Conservation (phyloP, 2,329 filamentous ascomycete genomes). For the Neoscytalidium dimidiatum region DNA sequence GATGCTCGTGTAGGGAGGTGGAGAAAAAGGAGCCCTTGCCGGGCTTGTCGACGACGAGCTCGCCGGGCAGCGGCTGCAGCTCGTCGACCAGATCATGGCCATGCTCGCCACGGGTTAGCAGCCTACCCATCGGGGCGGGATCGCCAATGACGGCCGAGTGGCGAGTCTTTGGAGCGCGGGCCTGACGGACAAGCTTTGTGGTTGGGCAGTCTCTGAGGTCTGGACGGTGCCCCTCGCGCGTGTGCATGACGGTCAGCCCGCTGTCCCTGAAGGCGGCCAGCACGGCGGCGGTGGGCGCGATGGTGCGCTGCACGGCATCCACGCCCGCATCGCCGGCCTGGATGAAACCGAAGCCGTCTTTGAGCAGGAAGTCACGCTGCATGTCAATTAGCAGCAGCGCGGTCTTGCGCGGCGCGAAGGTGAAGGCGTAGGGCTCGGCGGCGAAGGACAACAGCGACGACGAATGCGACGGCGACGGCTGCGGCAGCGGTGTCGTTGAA, state of each 20-base stretch:
- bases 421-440: constrained; percentile 42
- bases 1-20: constrained; percentile 55
- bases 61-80: constrained; percentile 48
- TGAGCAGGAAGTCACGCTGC: constrained; percentile 55
- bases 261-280: constrained; percentile 44
- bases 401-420: constrained; percentile 45
- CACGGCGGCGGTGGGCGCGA: constrained; percentile 44
- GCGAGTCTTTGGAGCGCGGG: constrained; percentile 47
- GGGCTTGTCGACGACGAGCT: constrained; percentile 58
- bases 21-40: constrained; percentile 55
- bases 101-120: constrained; percentile 58
- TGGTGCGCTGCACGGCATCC: constrained; percentile 43
- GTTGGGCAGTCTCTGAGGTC: constrained; percentile 58
- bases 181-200: constrained; percentile 55
- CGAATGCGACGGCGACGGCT: too few species aligned
- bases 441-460: background rate
- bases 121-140: constrained; percentile 57
- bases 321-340: constrained; percentile 50
- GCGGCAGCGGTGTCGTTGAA: too few species aligned
- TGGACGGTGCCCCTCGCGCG: constrained; percentile 55
- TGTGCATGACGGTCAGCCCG: constrained; percentile 50
- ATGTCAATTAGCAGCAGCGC: constrained; percentile 59
- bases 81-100: constrained; percentile 62
- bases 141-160: constrained; percentile 52
- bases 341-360: constrained; percentile 50